A percentile compares a stretch with the other conserved stretches of the same genome.
These are phyloP conservation scores for Vaccinium vitisidaea DNA, from an alignment of 148 eudicot genomes.

Conservation along the genomic window DNA sequence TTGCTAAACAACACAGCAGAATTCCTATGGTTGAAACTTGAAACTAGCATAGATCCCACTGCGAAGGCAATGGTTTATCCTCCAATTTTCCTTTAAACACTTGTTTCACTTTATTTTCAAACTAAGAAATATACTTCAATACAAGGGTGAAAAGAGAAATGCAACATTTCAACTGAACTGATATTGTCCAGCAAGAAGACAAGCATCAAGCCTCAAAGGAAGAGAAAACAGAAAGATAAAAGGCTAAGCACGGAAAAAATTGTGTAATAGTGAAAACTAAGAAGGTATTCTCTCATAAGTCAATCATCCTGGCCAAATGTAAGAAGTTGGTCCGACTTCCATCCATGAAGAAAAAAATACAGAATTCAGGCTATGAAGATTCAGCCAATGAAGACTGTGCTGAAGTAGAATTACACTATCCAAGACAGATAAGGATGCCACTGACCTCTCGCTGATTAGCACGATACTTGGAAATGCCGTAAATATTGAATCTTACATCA, in stretches of 20 bases:
- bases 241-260: neutral
- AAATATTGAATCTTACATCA: conserved; percentile 75
- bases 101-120: neutral
- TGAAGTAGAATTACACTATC: neutral
- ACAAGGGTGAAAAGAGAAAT: neutral
- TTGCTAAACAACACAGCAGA: neutral
- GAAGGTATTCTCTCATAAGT: neutral
- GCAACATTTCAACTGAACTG: neutral
- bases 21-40: neutral
- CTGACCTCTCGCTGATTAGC: conserved; percentile 97
- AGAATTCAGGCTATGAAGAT: neutral
- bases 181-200: neutral
- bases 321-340: neutral
- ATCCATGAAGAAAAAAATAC: neutral
- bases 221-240: neutral
- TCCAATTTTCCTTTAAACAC: neutral
- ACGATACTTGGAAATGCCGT: conserved; percentile 83
- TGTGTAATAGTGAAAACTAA: neutral
- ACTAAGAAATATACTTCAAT: neutral
- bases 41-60: neutral
- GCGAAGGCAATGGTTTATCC: neutral
- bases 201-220: neutral
- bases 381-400: neutral
- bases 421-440: conserved; percentile 8
- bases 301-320: neutral